phyloP scores from a whole-genome alignment of 2,329 filamentous ascomycete species.

The Sphaceloma murrayae region DNA sequence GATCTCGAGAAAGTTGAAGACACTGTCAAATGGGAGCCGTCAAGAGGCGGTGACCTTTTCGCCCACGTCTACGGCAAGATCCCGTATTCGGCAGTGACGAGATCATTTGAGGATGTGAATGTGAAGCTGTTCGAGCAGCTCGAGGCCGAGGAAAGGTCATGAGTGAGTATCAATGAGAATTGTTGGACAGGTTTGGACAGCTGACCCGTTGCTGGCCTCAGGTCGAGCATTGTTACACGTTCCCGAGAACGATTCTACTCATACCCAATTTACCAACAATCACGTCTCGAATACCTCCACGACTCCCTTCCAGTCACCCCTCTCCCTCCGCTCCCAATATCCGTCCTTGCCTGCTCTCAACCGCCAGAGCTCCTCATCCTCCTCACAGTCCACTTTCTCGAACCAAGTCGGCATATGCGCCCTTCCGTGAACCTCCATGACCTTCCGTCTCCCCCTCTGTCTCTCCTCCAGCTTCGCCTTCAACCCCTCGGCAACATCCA shows the following conservation, averaged over 20 bases:
- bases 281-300: constrained; percentile 43
- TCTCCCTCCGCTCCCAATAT: constrained; percentile 82
- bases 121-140: not conserved
- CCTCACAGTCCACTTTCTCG: constrained; percentile 46
- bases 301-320: constrained; percentile 55
- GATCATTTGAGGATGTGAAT: not conserved
- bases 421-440: constrained; percentile 66
- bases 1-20: constrained; percentile 18
- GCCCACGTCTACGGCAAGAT: constrained; percentile 18
- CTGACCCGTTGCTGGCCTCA: no score
- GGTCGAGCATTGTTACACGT: no score
- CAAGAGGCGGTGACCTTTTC: constrained; percentile 16
- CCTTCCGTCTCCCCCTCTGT: constrained; percentile 64
- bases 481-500: constrained; percentile 73
- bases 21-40: constrained; percentile 19
- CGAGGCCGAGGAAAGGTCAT: constrained; percentile 1
- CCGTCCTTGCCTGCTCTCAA: constrained; percentile 72
- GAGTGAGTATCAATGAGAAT: no score
- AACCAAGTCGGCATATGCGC: constrained; percentile 77
- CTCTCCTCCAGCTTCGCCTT: constrained; percentile 80
- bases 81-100: not conserved
- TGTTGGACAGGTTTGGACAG: no score
- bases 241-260: no score
- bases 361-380: constrained; percentile 40
- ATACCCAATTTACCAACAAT: constrained; percentile 13